These are phyloP conservation scores for Zelonia costaricensis DNA, from an alignment of 208 protist genomes.

Conservation along the genomic window DNA sequence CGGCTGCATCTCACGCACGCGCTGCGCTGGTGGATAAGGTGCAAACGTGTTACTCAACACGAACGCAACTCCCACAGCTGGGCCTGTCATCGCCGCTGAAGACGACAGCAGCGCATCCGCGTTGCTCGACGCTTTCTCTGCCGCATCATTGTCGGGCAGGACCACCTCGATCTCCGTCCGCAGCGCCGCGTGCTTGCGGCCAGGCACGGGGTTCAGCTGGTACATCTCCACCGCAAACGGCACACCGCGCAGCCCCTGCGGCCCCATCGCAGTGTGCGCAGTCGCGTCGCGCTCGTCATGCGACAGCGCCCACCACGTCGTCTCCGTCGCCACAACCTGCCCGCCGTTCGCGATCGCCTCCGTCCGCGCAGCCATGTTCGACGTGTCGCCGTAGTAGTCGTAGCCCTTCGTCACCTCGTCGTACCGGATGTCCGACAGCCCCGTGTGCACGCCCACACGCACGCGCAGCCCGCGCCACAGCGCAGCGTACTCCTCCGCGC, in stretches of 20 bases:
- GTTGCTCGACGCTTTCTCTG: constrained; percentile 11
- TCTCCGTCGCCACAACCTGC: constrained; percentile 62
- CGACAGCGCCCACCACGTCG: constrained; percentile 40
- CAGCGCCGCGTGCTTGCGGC: constrained; percentile 40
- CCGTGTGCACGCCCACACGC: constrained; percentile 51
- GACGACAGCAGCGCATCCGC: constrained; percentile 28
- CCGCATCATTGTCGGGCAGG: constrained; percentile 31
- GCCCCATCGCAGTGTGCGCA: constrained; percentile 22
- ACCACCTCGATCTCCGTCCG: constrained; percentile 49
- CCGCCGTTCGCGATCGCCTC: constrained; percentile 73
- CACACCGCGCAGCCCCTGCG: constrained; percentile 55
- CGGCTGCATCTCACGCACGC: constrained; percentile 39
- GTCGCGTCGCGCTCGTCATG: constrained; percentile 27
- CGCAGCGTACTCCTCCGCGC: constrained; percentile 31
- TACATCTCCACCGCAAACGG: constrained; percentile 60
- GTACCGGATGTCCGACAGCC: constrained; percentile 47
- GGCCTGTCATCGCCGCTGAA: constrained; percentile 14
- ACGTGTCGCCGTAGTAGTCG: constrained; percentile 75
- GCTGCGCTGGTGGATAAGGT: constrained; percentile 33
- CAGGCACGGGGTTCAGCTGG: constrained; percentile 53
- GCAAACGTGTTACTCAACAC: constrained; percentile 43
- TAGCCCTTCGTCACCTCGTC: constrained; percentile 61
- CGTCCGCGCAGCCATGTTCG: constrained; percentile 86
- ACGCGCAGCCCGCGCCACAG: constrained; percentile 47
- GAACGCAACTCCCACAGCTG: constrained; percentile 20